Evolutionary conservation across 139 green algal genomes (phyloP).

Genomic region (Chlorella vulgaris): DNA sequence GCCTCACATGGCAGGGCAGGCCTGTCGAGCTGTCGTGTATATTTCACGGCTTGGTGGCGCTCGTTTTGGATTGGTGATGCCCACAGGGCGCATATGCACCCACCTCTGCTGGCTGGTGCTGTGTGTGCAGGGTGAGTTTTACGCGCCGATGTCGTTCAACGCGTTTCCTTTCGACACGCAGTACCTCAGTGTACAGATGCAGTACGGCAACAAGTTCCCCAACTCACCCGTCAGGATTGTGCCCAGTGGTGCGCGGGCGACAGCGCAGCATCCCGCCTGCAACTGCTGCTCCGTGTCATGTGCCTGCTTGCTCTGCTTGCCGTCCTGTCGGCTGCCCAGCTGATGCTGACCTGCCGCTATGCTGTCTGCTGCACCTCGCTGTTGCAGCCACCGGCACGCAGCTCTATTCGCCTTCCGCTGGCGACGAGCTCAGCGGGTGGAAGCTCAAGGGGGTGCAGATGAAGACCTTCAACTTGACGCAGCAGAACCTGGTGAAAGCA

Average conservation of each 20-base stretch:
- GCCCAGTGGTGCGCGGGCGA: background rate
- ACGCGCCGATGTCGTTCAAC: constrained; percentile 19
- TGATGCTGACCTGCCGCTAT: background rate
- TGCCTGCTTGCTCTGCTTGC: background rate
- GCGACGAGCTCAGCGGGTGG: constrained; percentile 37
- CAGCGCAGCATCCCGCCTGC: background rate
- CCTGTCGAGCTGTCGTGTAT: no score
- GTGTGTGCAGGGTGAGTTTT: constrained; percentile 4
- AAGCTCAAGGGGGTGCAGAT: background rate
- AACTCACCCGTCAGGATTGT: background rate
- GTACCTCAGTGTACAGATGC: constrained; percentile 19
- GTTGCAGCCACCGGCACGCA: constrained; percentile 23
- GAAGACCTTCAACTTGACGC: background rate
- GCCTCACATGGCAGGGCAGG: no score
- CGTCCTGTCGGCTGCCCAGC: background rate
- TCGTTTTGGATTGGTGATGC: background rate
- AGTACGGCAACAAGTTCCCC: constrained; percentile 26
- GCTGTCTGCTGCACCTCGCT: background rate
- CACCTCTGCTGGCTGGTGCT: background rate
- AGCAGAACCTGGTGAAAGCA: background rate
- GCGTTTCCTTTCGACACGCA: constrained; percentile 35
- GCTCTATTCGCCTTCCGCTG: constrained; percentile 4
- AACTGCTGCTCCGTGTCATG: background rate
- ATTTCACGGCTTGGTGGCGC: background rate
- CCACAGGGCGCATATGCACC: background rate